These are phyloP conservation scores for Barnettozyma botsteinii DNA, from an alignment of 805 yeast genomes.

Conservation along the genomic window DNA sequence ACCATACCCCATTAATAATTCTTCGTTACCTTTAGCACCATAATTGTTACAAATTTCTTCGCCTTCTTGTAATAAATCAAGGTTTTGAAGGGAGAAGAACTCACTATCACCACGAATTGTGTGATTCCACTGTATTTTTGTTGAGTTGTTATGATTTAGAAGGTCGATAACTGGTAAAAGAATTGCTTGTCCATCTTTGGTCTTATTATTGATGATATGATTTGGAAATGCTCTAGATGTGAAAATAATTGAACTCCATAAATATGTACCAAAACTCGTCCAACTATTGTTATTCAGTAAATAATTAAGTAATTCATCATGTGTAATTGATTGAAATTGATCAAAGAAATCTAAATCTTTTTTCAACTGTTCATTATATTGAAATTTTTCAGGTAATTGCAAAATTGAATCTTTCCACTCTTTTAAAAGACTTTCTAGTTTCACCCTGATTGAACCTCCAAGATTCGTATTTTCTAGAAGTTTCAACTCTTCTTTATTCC, in stretches of 20 bases:
- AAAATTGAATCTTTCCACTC: slow-evolving; percentile 48
- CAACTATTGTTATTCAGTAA: slow-evolving; percentile 32
- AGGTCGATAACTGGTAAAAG: slow-evolving; percentile 75
- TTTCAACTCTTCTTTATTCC: slow-evolving; percentile 48
- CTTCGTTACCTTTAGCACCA: slow-evolving; percentile 89
- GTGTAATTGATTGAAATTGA: slow-evolving; percentile 10
- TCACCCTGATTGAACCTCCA: slow-evolving; percentile 47
- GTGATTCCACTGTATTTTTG: slow-evolving; percentile 63
- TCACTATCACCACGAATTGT: slow-evolving; percentile 9
- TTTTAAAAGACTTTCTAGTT: slow-evolving; percentile 40
- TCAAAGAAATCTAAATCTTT: slow-evolving; percentile 19
- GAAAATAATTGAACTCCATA: slow-evolving; percentile 71
- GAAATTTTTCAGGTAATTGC: slow-evolving; percentile 10
- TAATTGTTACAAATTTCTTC: slow-evolving; percentile 71
- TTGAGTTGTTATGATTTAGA: slow-evolving; percentile 61
- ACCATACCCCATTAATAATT: slow-evolving; percentile 74
- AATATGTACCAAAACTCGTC: slow-evolving; percentile 60
- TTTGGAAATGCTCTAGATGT: slow-evolving; percentile 82
- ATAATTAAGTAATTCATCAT: slow-evolving; percentile 17
- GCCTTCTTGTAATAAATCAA: slow-evolving; percentile 17
- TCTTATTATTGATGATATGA: slow-evolving; percentile 31
- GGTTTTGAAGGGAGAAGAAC: slow-evolving; percentile 18
- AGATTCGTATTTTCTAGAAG: slow-evolving; percentile 61
- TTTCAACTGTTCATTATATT: background rate
- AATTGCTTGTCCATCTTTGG: slow-evolving; percentile 46